phyloP scores from a whole-genome alignment of 768 basidiomycete genomes.

The Lentinus brumalis region DNA sequence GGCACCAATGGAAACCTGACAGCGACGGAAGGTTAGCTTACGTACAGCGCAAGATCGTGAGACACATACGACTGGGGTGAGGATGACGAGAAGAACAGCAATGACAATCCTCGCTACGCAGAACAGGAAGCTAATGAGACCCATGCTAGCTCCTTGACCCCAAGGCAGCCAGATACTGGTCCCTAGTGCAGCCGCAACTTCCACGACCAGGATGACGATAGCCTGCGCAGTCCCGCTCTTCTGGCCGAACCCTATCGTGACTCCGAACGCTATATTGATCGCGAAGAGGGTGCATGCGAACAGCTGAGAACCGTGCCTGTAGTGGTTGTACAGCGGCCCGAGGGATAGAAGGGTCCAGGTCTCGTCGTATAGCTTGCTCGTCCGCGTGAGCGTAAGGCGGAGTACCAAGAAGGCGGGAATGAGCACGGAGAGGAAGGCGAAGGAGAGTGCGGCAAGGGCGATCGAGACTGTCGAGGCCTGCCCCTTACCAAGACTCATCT shows the following conservation, averaged over 20 bases:
- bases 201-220: constrained; percentile 85
- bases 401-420: constrained; percentile 75
- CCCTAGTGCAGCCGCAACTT: constrained; percentile 82
- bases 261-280: constrained; percentile 79
- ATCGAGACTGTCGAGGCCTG: constrained; percentile 60
- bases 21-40: constrained; percentile 15
- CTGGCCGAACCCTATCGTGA: constrained; percentile 90
- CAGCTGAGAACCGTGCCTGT: constrained; percentile 86
- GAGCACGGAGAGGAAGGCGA: constrained; percentile 76
- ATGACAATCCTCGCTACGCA: constrained; percentile 89
- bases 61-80: constrained; percentile 80
- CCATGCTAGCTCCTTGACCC: constrained; percentile 97
- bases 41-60: constrained; percentile 11
- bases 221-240: constrained; percentile 89
- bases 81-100: constrained; percentile 86
- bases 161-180: constrained; percentile 96
- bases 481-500: constrained; percentile 63
- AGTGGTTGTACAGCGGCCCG: constrained; percentile 94
- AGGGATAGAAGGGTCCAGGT: constrained; percentile 87
- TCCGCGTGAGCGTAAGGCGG: constrained; percentile 78
- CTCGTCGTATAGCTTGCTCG: constrained; percentile 92
- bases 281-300: constrained; percentile 83
- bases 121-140: constrained; percentile 90
- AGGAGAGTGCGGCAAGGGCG: constrained; percentile 80
- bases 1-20: constrained; percentile 79